A percentile compares a stretch with the other conserved stretches of the same genome.
Evolutionary conservation across 805 yeast genomes (phyloP).

Genomic region (Kazachstania martiniae): DNA sequence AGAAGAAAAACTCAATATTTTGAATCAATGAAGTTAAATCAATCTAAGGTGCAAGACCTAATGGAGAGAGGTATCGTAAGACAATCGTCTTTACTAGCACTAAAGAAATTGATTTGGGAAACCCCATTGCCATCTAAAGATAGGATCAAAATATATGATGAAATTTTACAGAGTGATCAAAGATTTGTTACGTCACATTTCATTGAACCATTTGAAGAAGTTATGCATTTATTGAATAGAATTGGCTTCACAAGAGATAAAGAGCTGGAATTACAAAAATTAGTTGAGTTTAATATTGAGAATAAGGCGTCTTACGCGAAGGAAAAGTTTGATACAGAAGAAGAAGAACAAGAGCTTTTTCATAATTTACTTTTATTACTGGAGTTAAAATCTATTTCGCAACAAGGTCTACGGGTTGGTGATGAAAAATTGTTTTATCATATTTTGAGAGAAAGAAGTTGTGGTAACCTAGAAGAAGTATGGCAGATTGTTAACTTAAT

Average conservation of each 20-base stretch:
- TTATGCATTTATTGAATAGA: conserved; percentile 21
- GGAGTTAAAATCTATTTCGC: conserved; percentile 28
- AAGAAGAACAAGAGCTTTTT: conserved; percentile 4
- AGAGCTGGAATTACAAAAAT: conserved; percentile 18
- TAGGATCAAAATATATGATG: conserved; percentile 13
- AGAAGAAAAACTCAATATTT: background rate
- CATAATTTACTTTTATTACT: conserved; percentile 19
- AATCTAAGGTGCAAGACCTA: conserved; percentile 4
- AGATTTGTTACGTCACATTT: conserved; percentile 11
- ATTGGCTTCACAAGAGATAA: conserved; percentile 25
- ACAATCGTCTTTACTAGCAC: conserved; percentile 12
- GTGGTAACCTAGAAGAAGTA: conserved; percentile 2
- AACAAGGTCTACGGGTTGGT: conserved; percentile 25
- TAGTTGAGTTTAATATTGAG: conserved; percentile 8
- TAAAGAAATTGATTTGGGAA: conserved; percentile 20
- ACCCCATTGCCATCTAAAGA: conserved; percentile 13
- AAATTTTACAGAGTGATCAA: conserved; percentile 14
- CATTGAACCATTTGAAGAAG: conserved; percentile 31
- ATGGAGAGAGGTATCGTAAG: conserved; percentile 17
- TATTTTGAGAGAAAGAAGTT: conserved; percentile 8
- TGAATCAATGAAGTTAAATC: background rate
- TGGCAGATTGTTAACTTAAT: conserved; percentile 25
- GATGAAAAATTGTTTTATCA: conserved; percentile 28
- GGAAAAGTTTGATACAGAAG: conserved; percentile 7
- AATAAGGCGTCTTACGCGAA: too few species aligned